Evolutionary conservation across 2,329 filamentous ascomycete species (phyloP).

Genomic region (Stachybotrys chartarum): DNA sequence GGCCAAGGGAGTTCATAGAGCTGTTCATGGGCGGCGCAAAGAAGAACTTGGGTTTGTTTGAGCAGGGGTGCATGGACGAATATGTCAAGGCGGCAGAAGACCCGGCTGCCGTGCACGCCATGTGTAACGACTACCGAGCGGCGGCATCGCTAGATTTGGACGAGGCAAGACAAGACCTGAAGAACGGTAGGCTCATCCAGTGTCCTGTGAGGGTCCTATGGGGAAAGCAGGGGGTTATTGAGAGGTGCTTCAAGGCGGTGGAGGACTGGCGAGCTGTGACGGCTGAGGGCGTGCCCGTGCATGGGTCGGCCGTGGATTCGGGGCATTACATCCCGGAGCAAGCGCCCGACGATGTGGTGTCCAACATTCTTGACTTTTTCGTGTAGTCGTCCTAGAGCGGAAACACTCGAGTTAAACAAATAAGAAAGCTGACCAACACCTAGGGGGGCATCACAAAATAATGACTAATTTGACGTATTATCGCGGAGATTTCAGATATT

Average conservation of each 20-base stretch:
- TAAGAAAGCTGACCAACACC: too few species aligned
- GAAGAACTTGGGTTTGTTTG: constrained; percentile 26
- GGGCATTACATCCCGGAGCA: constrained; percentile 47
- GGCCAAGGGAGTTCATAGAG: constrained; percentile 31
- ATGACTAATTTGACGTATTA: too few species aligned
- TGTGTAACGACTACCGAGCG: constrained; percentile 51
- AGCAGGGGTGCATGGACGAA: constrained; percentile 23
- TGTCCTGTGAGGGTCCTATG: constrained; percentile 43
- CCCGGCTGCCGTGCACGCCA: constrained; percentile 33
- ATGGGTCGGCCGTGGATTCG: constrained; percentile 35
- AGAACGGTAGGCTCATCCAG: constrained; percentile 32
- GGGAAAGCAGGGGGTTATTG: constrained; percentile 40
- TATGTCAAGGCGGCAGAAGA: constrained; percentile 37
- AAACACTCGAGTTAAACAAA: too few species aligned
- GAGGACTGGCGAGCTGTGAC: constrained; percentile 43
- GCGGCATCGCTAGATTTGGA: constrained; percentile 44
- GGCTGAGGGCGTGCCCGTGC: constrained; percentile 23
- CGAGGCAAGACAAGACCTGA: constrained; percentile 37
- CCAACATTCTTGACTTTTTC: constrained; percentile 32
- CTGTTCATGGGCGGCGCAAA: constrained; percentile 33
- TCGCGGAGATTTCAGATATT: too few species aligned
- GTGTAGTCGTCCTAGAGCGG: constrained; percentile 9
- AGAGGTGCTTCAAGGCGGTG: constrained; percentile 39
- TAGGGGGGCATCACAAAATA: too few species aligned
- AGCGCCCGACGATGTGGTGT: constrained; percentile 36